Percentiles rank a stretch among this genome's conserved stretches.
phyloP scores from a whole-genome alignment of 306 rosid genomes.

The Dryas octopetala region DNA sequence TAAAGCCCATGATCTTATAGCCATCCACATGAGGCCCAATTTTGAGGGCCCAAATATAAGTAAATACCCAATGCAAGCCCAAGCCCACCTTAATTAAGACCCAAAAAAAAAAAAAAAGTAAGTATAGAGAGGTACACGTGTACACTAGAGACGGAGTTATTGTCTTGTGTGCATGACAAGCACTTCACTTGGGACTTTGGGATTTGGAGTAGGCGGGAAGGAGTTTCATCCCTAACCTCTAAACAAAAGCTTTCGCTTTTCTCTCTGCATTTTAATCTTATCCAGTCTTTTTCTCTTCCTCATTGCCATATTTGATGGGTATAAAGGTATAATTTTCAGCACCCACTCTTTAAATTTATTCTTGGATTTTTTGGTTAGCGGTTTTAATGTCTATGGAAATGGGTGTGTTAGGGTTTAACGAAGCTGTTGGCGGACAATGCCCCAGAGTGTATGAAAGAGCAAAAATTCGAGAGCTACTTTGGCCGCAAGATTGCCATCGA shows the following conservation, averaged over 20 bases:
- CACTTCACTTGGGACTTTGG: not conserved
- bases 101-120: not conserved
- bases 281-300: not conserved
- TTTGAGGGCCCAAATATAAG: not conserved
- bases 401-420: constrained; percentile 80
- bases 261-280: not conserved
- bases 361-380: not conserved
- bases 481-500: constrained; percentile 96
- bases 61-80: not conserved
- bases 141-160: too few relatives aligned
- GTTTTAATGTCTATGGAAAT: constrained; percentile 11
- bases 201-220: constrained; percentile 16
- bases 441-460: constrained; percentile 88
- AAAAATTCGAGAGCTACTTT: constrained; percentile 85
- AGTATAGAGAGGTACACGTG: not conserved
- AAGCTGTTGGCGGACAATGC: constrained; percentile 97
- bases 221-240: constrained; percentile 12
- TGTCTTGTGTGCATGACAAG: not conserved
- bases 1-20: not conserved
- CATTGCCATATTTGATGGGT: constrained; percentile 48
- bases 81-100: not conserved
- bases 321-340: constrained; percentile 58
- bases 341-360: not conserved
- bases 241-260: not conserved
- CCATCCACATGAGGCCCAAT: not conserved